Evolutionary conservation across 768 basidiomycete genomes (phyloP), one percentile per base, ranked within the genome.

Genomic region (Infundibulicybe gibba): DNA sequence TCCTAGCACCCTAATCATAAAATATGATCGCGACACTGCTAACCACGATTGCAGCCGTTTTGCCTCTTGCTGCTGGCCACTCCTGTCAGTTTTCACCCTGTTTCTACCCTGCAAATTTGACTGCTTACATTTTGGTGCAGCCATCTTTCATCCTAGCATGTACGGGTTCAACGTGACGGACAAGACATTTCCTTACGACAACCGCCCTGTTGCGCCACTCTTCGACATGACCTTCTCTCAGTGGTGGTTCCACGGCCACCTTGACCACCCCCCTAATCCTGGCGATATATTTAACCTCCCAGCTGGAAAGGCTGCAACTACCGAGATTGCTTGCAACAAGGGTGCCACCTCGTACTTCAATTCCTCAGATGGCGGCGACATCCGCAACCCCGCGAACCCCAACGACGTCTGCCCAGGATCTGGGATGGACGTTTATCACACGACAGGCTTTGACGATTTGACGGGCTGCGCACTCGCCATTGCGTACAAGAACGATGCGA

Each of bases 391-490:
- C 1, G 57, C 69, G 41, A 63, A 80, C 34, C 73, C 72, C 19
- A 69, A 83, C 58, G 58, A 78, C 48, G 67, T 71, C 4, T 86
- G 83, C 49, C 80, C 81, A 0, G 65, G 66, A 14, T 69, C 75
- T 1, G 59, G 68, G 1, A 54, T 60, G 8, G 40, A 64, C 2
- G 69, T 71, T 14, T 84, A 68, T 61, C 84, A 87, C 54, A 85
- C 84, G 0, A 72, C 64, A 0, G 79, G 77, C 0, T 40, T 74
- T 0, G 60, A 71, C 44, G 83, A 84, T 53, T 61, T 82, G 32
- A 74, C 71, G 42, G 83, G 85, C 10, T 87, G 85, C 57, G 79
- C 76, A 0, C 66, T 92, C 30, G 86, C 79, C 0, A 90, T 92
- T 52, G 77, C 85, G n/a, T 90, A 92, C 68, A 82, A 86, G 60